Base-by-base conservation (phyloP, 768 basidiomycete species). In the Inosperma sp. region DNA sequence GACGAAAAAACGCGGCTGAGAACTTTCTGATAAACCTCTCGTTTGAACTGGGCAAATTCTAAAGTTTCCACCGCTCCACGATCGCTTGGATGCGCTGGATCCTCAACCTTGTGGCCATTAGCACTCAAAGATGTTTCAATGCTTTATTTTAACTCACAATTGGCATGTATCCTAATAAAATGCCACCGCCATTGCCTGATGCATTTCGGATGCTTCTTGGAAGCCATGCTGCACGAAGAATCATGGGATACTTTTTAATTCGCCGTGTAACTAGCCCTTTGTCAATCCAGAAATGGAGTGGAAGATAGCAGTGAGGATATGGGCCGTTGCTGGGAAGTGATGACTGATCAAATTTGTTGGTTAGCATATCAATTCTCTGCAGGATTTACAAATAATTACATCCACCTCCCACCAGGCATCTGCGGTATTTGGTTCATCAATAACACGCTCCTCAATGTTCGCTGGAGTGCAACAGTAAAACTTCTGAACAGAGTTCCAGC, bases 171-270 rank as follows among this genome's bases (percentile, higher is more conserved):
- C 40, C 40, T 16, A 42, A 26, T 16, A 42, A 9, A 9, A 42
- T 27, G 4, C 40, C 40, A 23, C 41, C 40, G 2, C 40, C 40
- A 8, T 42, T 42, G 4, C 40, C 40, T 2, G 23, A 42, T n/a
- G 40, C 40, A 42, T 42, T 42, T 27, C 41, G 4, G 25, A 43
- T 43, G 17, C 8, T 14, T 9, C n/a, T 27, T 17, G 41, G 41
- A 8, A 43, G 41, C 41, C 41, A 43, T 16, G 26, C 41, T 1
- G 41, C 25, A 16, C 41, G 41, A 27, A 29, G n/a, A 17, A 43
- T 14, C 41, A 43, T 43, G n/a, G 41, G 41, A 43, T 43, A 43
- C 8, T 43, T 43, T 29, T 43, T 43, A 6, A 43, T 27, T 5
- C 26, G 41, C 26, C 41, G 25, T 16, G 39, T 41, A 17, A 39